Evolutionary conservation across 164 flowering plant species (phyloP), one percentile per base, ranked within the genome.

Genomic region (Chloranthus sessilifolius): DNA sequence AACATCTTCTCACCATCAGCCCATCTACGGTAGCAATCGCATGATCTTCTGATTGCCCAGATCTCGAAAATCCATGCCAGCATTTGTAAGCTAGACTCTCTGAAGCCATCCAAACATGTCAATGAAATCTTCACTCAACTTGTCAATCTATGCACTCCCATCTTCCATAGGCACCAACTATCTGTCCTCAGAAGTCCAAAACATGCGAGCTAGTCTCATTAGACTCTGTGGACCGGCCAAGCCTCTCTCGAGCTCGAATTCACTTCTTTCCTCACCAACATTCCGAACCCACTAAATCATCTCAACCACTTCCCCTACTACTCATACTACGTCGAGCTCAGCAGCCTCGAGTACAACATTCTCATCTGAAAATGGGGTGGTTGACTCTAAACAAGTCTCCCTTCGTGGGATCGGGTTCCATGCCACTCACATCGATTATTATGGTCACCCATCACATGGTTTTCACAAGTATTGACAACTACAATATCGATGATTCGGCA

Each of bases 391-490:
- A 40, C 67, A 59, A 38, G 63, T 82, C n/a, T 1, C 85, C 83
- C 17, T 82, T 82, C 27, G 54, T 79, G 9, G 89, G 85, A 15
- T 82, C 89, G 1, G 89, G 89, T 44, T 78, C 83, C 6, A 49
- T 82, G 69, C 85, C 85, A 15, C 68, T 80, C 2, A 70, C 81
- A 4, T 69, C 83, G 24, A 26, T 82, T 6, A 38, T 79, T 3
- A n/a, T 82, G 71, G 80, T 85, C 2, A 61, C 69, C 23, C 52
- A 68, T 31, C 81, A 77, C 60, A 40, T 82, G 64, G 57, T 47
- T n/a, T 7, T 59, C 2, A 66, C 85, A 0, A 37, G 35, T 14
- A 75, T 82, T 27, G 67, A 68, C 22, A 80, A 82, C 66, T 74
- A 29, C 19, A 75, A 72, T 19, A 49, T 72, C 6, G 65, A 66